These are phyloP conservation scores for Phytophthora pinifolia DNA, from an alignment of 352 stramenopile genomes.

Conservation along the genomic window DNA sequence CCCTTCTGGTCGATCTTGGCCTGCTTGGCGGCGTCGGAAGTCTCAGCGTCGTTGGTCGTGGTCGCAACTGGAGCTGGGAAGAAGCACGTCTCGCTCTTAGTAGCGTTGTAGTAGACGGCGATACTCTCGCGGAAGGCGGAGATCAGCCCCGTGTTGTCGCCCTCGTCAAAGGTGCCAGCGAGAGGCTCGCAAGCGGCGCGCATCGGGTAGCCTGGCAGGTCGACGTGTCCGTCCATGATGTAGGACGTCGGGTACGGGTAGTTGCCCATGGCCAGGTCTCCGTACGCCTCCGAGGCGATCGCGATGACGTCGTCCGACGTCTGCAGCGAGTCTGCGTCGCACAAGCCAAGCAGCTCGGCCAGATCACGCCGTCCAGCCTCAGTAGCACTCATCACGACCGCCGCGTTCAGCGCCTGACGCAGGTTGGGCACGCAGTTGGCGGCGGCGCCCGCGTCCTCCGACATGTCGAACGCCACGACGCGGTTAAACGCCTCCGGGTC, in stretches of 20 bases:
- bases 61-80: constrained; percentile 13
- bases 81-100: constrained; percentile 34
- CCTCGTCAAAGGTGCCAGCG: constrained; percentile 23
- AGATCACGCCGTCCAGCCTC: constrained; percentile 27
- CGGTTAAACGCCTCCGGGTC: constrained; percentile 47
- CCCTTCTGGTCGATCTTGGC: constrained; percentile 34
- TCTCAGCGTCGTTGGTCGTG: constrained; percentile 2
- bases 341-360: constrained; percentile 29
- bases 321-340: constrained; percentile 23
- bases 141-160: constrained; percentile 25
- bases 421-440: constrained; percentile 44
- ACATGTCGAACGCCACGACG: constrained; percentile 47
- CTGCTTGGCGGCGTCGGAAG: constrained; percentile 29
- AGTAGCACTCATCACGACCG: constrained; percentile 20
- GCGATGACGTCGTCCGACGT: constrained; percentile 28
- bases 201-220: constrained; percentile 41
- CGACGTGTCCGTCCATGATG: constrained; percentile 44
- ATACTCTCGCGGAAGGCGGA: constrained; percentile 38
- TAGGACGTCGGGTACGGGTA: constrained; percentile 54
- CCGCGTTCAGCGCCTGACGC: constrained; percentile 19
- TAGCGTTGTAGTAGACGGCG: constrained; percentile 52
- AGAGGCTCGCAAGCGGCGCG: constrained; percentile 37
- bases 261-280: constrained; percentile 43
- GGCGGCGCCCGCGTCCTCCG: constrained; percentile 28
- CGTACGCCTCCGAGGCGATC: constrained; percentile 23